Conservation (phyloP, 2,329 filamentous ascomycete genomes). For the Pseudogymnoascus sp. region DNA sequence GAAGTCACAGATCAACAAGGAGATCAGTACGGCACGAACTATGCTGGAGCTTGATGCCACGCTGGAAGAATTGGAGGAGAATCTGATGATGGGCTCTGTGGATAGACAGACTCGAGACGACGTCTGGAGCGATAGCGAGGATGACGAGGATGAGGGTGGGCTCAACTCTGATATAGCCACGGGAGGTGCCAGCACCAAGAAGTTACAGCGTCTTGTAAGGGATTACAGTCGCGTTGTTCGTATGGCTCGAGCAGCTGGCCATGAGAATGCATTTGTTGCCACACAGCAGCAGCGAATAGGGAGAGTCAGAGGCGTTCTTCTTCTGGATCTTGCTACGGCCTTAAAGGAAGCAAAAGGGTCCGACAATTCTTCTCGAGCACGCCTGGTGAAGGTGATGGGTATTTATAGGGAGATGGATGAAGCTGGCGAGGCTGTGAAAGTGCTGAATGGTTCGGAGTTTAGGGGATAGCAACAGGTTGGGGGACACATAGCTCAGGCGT, state of each 20-base stretch:
- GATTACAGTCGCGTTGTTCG: conserved; percentile 49
- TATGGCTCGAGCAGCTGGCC: conserved; percentile 41
- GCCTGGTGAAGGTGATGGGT: conserved; percentile 46
- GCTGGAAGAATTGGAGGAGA: conserved; percentile 53
- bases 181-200: conserved; percentile 25
- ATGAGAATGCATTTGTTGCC: conserved; percentile 54
- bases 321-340: conserved; percentile 56
- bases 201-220: conserved; percentile 45
- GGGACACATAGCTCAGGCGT: conserved; percentile 39
- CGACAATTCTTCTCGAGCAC: conserved; percentile 31
- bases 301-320: conserved; percentile 51
- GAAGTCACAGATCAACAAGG: conserved; percentile 52
- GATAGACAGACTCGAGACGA: conserved; percentile 22
- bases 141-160: conserved; percentile 31
- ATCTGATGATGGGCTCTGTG: conserved; percentile 44
- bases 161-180: conserved; percentile 20
- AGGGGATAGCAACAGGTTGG: conserved; percentile 18
- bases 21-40: conserved; percentile 52
- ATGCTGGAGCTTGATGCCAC: conserved; percentile 61
- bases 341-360: conserved; percentile 46
- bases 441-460: conserved; percentile 28
- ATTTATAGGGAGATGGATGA: conserved; percentile 56
- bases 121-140: conserved; percentile 32
- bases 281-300: conserved; percentile 47
- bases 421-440: conserved; percentile 48